Conservation (phyloP, 2,329 filamentous ascomycete species). For the Cryphonectria japonica region DNA sequence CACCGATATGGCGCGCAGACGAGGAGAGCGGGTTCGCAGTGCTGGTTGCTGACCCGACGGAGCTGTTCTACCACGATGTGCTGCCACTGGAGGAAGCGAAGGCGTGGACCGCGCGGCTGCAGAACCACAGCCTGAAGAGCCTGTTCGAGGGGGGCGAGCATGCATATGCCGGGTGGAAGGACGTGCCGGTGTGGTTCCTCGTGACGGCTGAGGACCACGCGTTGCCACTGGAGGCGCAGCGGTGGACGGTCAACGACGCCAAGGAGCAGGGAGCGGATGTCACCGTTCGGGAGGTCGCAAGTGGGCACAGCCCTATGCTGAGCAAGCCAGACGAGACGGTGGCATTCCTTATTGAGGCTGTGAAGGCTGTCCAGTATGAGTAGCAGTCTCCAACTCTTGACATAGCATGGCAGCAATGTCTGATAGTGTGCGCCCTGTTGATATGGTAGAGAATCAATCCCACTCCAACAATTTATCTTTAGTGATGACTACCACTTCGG, state of each 20-base stretch:
- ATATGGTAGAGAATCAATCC: background rate
- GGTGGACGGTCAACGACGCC: constrained; percentile 43
- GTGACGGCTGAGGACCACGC: constrained; percentile 46
- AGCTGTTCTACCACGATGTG: constrained; percentile 55
- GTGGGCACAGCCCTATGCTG: constrained; percentile 55
- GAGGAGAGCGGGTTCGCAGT: constrained; percentile 46
- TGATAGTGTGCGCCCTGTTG: background rate
- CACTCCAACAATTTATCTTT: background rate
- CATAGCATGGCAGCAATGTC: background rate
- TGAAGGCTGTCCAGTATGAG: constrained; percentile 34
- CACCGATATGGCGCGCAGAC: constrained; percentile 47
- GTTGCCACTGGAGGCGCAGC: constrained; percentile 44
- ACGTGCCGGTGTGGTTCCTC: constrained; percentile 52
- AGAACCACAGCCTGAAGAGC: constrained; percentile 46
- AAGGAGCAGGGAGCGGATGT: constrained; percentile 43
- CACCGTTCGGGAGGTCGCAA: constrained; percentile 45
- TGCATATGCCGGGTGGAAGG: constrained; percentile 50
- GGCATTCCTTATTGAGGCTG: constrained; percentile 43
- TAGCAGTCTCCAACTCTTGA: background rate
- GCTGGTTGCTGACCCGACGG: constrained; percentile 41
- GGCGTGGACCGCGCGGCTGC: constrained; percentile 47
- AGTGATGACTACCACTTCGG: background rate
- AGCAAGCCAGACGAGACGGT: constrained; percentile 48
- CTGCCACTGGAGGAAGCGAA: constrained; percentile 47
- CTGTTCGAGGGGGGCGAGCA: constrained; percentile 50